Conservation (phyloP, 495 filamentous ascomycete genomes). For the Aspergillus affinis region DNA sequence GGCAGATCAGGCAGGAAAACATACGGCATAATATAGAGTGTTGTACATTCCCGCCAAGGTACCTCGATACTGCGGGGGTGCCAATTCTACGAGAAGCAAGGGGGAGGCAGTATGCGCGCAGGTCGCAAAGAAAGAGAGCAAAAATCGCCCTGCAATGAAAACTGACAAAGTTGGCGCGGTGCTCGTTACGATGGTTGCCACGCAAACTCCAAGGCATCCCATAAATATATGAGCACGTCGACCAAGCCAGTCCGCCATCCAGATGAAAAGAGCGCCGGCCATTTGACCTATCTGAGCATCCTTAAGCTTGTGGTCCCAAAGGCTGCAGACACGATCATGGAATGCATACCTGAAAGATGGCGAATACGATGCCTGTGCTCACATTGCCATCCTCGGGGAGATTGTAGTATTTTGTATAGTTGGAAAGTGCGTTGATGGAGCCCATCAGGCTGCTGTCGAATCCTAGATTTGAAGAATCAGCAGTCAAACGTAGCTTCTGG, state of each 20-base stretch:
- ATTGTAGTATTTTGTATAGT: slow-evolving; percentile 11
- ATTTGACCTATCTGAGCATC: slow-evolving; percentile 13
- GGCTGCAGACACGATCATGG: background rate
- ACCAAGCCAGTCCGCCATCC: slow-evolving; percentile 17
- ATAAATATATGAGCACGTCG: slow-evolving; percentile 14
- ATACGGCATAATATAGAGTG: slow-evolving; percentile 61
- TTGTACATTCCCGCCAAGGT: slow-evolving; percentile 63
- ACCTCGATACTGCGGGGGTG: slow-evolving; percentile 67
- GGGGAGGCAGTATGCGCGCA: slow-evolving; percentile 66
- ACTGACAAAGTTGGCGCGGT: slow-evolving; percentile 27
- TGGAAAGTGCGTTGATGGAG: slow-evolving; percentile 15
- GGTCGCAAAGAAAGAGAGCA: slow-evolving; percentile 70
- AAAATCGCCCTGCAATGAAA: slow-evolving; percentile 73
- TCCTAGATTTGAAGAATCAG: slow-evolving; percentile 5
- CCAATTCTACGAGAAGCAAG: slow-evolving; percentile 69
- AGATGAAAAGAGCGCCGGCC: slow-evolving; percentile 16
- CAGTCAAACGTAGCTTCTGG: background rate
- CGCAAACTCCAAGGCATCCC: slow-evolving; percentile 16
- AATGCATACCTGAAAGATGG: slow-evolving; percentile 16
- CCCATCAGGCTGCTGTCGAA: slow-evolving; percentile 16
- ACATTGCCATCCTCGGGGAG: slow-evolving; percentile 12
- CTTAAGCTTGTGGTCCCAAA: background rate
- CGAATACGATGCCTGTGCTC: slow-evolving; percentile 16
- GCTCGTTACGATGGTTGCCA: slow-evolving; percentile 13
- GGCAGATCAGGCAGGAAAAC: slow-evolving; percentile 30